Evolutionary conservation across 306 rosid species (phyloP).

Genomic region (Cucurbita argyrosperma): DNA sequence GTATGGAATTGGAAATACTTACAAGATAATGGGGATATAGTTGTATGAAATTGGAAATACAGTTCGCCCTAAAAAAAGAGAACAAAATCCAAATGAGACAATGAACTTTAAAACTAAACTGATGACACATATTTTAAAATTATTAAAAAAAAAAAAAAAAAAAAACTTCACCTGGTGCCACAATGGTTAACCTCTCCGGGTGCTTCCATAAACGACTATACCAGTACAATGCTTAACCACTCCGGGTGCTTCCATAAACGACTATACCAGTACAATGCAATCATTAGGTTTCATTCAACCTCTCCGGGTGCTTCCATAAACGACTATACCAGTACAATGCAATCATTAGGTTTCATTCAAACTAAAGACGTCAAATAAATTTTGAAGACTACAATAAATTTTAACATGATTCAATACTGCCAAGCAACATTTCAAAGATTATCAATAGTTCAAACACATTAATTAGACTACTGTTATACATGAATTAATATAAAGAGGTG

Average conservation of each 20-base stretch:
- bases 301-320: constrained; percentile 45
- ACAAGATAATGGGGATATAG: constrained; percentile 12
- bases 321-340: constrained; percentile 53
- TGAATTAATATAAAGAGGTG: neutral
- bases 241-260: constrained; percentile 49
- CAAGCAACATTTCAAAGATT: neutral
- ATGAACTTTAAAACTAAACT: neutral
- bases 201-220: constrained; percentile 52
- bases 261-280: constrained; percentile 54
- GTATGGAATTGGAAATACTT: constrained; percentile 17
- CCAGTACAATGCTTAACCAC: constrained; percentile 39
- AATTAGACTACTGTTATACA: neutral
- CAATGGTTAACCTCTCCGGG: constrained; percentile 42
- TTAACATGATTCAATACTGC: neutral
- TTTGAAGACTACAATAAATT: neutral
- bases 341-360: constrained; percentile 36
- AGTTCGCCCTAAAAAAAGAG: constrained; percentile 16
- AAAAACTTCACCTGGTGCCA: constrained; percentile 19
- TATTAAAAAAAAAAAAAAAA: too few relatives aligned
- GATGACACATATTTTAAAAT: neutral
- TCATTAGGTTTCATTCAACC: constrained; percentile 31
- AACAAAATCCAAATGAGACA: neutral
- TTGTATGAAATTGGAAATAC: constrained; percentile 1
- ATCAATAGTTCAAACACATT: neutral
- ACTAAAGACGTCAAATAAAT: neutral